Conservation (phyloP, 2,329 filamentous ascomycete species). For the Paramyrothecium roridum region DNA sequence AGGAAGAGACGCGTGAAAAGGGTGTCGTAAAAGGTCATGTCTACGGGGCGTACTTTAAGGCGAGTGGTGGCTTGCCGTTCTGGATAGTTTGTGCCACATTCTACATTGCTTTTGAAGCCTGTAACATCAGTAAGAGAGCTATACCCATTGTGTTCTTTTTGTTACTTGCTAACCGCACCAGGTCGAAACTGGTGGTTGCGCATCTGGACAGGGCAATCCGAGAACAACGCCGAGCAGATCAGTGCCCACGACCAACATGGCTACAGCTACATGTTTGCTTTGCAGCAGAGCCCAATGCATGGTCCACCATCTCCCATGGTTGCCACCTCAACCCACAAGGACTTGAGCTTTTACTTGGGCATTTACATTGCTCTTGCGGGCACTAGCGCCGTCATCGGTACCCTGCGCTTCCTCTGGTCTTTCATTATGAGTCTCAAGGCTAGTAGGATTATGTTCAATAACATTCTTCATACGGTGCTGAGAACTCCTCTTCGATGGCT, state of each 20-base stretch:
- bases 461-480: slow-evolving; percentile 64
- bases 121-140: slow-evolving; percentile 47
- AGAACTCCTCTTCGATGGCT: slow-evolving; percentile 75
- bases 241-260: slow-evolving; percentile 29
- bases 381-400: slow-evolving; percentile 54
- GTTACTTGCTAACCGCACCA: slow-evolving; percentile 11
- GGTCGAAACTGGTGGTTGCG: slow-evolving; percentile 62
- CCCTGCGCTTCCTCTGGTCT: slow-evolving; percentile 59
- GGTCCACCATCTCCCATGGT: neutral
- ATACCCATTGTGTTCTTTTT: neutral
- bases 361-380: slow-evolving; percentile 64
- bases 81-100: slow-evolving; percentile 54
- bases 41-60: slow-evolving; percentile 65
- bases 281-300: slow-evolving; percentile 44
- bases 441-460: slow-evolving; percentile 65
- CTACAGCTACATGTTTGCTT: slow-evolving; percentile 39
- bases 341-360: slow-evolving; percentile 61
- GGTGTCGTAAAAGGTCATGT: slow-evolving; percentile 66
- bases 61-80: slow-evolving; percentile 60
- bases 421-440: slow-evolving; percentile 65
- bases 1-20: slow-evolving; percentile 70
- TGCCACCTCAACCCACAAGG: slow-evolving; percentile 26
- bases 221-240: slow-evolving; percentile 11
- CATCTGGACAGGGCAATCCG: slow-evolving; percentile 52
- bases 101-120: slow-evolving; percentile 51